A percentile compares a stretch with the other conserved stretches of the same genome.
Conservation (phyloP, 2,329 filamentous ascomycete genomes). For the Blastomyces emzantsi region DNA sequence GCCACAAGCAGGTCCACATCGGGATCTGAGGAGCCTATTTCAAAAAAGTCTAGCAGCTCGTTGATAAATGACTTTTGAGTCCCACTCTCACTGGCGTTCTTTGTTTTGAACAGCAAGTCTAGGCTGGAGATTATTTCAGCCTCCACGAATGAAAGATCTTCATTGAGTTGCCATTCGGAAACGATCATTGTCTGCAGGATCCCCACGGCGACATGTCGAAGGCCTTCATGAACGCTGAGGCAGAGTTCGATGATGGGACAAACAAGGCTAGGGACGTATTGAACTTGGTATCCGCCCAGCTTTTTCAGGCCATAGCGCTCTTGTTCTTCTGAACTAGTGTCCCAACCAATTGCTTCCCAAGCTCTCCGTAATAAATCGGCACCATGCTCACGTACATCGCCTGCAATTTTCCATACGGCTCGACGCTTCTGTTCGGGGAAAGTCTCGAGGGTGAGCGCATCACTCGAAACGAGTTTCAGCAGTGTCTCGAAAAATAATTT, state of each 20-base stretch:
- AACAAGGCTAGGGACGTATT: slow-evolving; percentile 90
- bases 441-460: slow-evolving; percentile 81
- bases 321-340: slow-evolving; percentile 71
- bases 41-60: slow-evolving; percentile 75
- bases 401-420: slow-evolving; percentile 98
- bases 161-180: slow-evolving; percentile 93
- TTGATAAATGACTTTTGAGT: slow-evolving; percentile 86
- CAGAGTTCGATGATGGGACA: slow-evolving; percentile 89
- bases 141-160: slow-evolving; percentile 83
- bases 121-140: slow-evolving; percentile 95
- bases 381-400: slow-evolving; percentile 86
- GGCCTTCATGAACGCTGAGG: slow-evolving; percentile 85
- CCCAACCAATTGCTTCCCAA: slow-evolving; percentile 97
- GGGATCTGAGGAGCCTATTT: slow-evolving; percentile 54
- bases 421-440: slow-evolving; percentile 95
- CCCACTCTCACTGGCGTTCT: slow-evolving; percentile 77
- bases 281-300: slow-evolving; percentile 95
- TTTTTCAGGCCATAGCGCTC: slow-evolving; percentile 67
- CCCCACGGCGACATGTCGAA: slow-evolving; percentile 82
- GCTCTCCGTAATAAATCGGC: slow-evolving; percentile 74
- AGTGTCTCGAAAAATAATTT: slow-evolving; percentile 85
- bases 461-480: slow-evolving; percentile 79
- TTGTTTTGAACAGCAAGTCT: slow-evolving; percentile 81
- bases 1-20: slow-evolving; percentile 53
- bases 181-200: slow-evolving; percentile 97